Base-by-base conservation (phyloP, 2,329 filamentous ascomycete species). In the Calonectria pteridis region DNA sequence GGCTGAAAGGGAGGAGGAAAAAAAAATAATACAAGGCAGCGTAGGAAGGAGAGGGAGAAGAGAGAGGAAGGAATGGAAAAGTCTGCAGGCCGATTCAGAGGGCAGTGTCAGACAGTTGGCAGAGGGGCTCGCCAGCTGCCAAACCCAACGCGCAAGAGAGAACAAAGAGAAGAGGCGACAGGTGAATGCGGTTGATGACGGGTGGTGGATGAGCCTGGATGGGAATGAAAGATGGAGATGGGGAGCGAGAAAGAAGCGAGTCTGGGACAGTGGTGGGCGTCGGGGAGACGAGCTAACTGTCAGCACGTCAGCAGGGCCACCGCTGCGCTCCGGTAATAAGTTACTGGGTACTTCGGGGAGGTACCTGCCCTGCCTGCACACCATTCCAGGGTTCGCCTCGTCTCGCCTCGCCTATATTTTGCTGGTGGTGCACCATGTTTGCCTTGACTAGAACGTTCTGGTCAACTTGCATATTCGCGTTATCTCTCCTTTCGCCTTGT, bases 1-100 rank as follows among this genome's bases (percentile, higher is more conserved):
- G 78, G 80, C 71, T 78, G 76, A 77, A 76, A 75, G 76, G 73
- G 67, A 62, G 69, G 73, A 79, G 69, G 74, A 76, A 78, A 75
- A 77, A 77, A 76, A 78, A 77, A 77, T 76, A 79, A 75, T 53
- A 40, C 35, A 79, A 73, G 71, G 77, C 63, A 74, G 76, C 43
- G 77, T 74, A 73, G 77, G 77, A 76, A 72, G 62, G 67, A 73
- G 77, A 73, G 65, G 77, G 76, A 71, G 67, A 68, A 73, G 76
- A 78, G 35, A 59, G 68, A 73, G 72, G 73, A 77, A 80, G 74
- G 77, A 68, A 79, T 74, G 72, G 75, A 76, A 73, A 71, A 71
- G 73, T 73, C 63, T 71, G 74, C 68, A 73, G 62, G 71, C 73
- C 75, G 72, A 53, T 67, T 66, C 50, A 46, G 64, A 73, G 73